Evolutionary conservation across 768 basidiomycete species (phyloP).

Genomic region (Rhizopogon vesiculosus): DNA sequence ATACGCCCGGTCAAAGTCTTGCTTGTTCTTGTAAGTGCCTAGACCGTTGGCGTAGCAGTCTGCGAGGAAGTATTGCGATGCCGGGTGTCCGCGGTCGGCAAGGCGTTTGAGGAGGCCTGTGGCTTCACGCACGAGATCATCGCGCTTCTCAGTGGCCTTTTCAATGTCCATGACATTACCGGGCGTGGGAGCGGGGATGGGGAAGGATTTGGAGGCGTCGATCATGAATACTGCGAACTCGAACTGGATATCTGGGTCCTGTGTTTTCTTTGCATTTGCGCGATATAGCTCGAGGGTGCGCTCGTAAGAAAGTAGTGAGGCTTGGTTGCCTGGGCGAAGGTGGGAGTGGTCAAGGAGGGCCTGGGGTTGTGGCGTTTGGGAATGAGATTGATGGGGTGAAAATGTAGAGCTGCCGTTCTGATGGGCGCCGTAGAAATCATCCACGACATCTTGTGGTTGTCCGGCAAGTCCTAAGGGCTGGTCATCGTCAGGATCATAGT

Average conservation of each 20-base stretch:
- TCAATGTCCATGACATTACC: constrained; percentile 80
- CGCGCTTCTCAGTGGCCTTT: constrained; percentile 74
- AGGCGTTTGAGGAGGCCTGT: constrained; percentile 82
- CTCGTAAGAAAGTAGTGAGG: constrained; percentile 90
- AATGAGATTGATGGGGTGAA: constrained; percentile 51
- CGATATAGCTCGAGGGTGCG: constrained; percentile 97
- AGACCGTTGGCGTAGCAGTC: constrained; percentile 99
- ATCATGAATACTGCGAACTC: constrained; percentile 99
- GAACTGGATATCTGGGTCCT: constrained; percentile 96
- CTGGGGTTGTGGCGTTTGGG: constrained; percentile 45
- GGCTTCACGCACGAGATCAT: constrained; percentile 88
- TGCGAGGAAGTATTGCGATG: constrained; percentile 95
- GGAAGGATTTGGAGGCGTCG: constrained; percentile 89
- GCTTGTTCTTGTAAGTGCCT: constrained; percentile 81
- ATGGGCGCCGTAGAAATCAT: constrained; percentile 33
- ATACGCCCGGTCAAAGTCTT: constrained; percentile 97
- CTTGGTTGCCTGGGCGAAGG: constrained; percentile 88
- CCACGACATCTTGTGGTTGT: constrained; percentile 31
- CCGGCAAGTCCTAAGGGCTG: constrained; percentile 27
- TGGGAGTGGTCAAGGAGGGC: constrained; percentile 89
- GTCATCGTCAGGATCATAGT: constrained; percentile 38
- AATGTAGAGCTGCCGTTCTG: constrained; percentile 15
- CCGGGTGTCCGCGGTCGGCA: constrained; percentile 90
- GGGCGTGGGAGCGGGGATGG: constrained; percentile 63
- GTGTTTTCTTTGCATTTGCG: constrained; percentile 96